Percentiles rank a stretch among this genome's conserved stretches.
Evolutionary conservation across 169 alveolate genomes (phyloP).

Genomic region (Cryptosporidium baileyi): DNA sequence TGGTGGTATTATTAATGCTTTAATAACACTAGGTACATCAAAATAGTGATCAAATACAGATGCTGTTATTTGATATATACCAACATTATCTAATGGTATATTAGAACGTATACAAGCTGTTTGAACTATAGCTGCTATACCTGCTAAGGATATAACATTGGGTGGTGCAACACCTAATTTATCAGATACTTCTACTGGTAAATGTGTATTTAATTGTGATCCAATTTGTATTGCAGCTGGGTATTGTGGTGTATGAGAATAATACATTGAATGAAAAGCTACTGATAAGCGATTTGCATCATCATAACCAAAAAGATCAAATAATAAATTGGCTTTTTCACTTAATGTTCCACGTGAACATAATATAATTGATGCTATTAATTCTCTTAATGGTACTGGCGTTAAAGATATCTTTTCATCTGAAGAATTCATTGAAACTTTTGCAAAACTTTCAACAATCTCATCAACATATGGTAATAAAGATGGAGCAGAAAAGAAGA

Average conservation of each 20-base stretch:
- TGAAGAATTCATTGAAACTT: slow-evolving; percentile 27
- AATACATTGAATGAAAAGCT: slow-evolving; percentile 64
- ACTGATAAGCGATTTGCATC: slow-evolving; percentile 63
- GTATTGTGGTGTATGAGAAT: slow-evolving; percentile 67
- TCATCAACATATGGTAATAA: slow-evolving; percentile 66
- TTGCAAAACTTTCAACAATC: slow-evolving; percentile 69
- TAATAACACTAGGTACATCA: slow-evolving; percentile 59
- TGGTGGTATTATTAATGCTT: slow-evolving; percentile 64
- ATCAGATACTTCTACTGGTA: slow-evolving; percentile 62
- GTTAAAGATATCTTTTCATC: slow-evolving; percentile 51
- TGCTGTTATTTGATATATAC: slow-evolving; percentile 66
- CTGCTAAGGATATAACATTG: slow-evolving; percentile 64
- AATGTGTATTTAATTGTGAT: slow-evolving; percentile 58
- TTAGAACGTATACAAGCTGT: slow-evolving; percentile 65
- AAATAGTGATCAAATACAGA: slow-evolving; percentile 69
- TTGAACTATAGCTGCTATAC: slow-evolving; percentile 62
- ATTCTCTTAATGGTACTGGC: slow-evolving; percentile 64
- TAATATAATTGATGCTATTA: slow-evolving; percentile 56
- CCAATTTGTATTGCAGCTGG: slow-evolving; percentile 70
- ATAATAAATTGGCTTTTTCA: slow-evolving; percentile 59
- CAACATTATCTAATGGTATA: slow-evolving; percentile 66
- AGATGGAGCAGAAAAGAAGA: slow-evolving; percentile 67
- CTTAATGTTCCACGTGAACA: slow-evolving; percentile 70
- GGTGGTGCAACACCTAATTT: slow-evolving; percentile 68
- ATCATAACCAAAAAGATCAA: slow-evolving; percentile 65